Percentiles rank a stretch among this genome's conserved stretches.
Evolutionary conservation across 257 asterid genomes (phyloP).

Genomic region (Primulina huaijiensis): DNA sequence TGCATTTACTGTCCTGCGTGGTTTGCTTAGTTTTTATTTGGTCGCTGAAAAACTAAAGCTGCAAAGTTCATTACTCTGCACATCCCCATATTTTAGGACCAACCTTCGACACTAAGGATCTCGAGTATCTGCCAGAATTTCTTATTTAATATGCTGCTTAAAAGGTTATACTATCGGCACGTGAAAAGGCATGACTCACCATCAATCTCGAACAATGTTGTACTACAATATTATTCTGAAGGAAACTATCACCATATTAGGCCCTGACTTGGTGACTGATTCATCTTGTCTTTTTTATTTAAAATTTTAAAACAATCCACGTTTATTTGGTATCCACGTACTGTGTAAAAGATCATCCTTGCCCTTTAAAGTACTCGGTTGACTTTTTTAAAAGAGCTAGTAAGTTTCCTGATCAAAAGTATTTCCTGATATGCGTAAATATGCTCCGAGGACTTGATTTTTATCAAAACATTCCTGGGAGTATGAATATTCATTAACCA

Average conservation of each 20-base stretch:
- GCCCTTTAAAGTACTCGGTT: not conserved
- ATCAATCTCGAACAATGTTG: not conserved
- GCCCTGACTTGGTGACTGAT: not conserved
- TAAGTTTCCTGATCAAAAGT: not conserved
- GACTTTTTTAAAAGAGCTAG: not conserved
- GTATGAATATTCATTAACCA: not conserved
- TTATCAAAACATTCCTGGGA: not conserved
- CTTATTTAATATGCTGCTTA: constrained; percentile 7
- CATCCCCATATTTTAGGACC: constrained; percentile 8
- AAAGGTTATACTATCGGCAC: constrained; percentile 15
- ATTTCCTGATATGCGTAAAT: not conserved
- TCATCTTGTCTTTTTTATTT: not conserved
- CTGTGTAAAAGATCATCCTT: not conserved
- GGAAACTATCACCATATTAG: not conserved
- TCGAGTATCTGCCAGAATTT: constrained; percentile 7
- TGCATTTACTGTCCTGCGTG: constrained; percentile 2
- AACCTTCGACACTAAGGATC: not conserved
- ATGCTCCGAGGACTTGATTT: constrained; percentile 11
- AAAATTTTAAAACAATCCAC: not conserved
- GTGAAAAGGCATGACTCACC: not conserved
- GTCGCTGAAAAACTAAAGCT: constrained; percentile 2
- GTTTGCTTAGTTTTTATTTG: not conserved
- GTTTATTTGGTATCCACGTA: not conserved
- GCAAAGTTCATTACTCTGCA: not conserved
- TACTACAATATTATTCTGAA: not conserved